phyloP scores from a whole-genome alignment of 441 rosid species.

The Croton setiger region DNA sequence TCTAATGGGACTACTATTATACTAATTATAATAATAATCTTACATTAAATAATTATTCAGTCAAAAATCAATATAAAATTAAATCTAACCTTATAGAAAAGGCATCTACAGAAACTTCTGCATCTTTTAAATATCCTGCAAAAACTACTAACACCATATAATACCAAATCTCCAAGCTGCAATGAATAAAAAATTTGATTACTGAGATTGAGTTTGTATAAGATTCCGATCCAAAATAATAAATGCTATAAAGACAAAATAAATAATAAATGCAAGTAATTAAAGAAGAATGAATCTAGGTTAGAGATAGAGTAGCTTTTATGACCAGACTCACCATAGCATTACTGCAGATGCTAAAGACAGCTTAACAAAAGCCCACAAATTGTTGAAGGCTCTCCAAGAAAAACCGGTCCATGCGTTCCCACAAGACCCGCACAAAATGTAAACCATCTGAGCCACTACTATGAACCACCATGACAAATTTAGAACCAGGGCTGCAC shows the following conservation, averaged over 20 bases:
- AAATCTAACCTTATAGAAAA: slow-evolving; percentile 65
- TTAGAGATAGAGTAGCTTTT: neutral
- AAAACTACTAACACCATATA: slow-evolving; percentile 66
- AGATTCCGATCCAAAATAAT: too few relatives aligned
- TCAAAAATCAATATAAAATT: neutral
- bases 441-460: slow-evolving; percentile 32
- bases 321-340: slow-evolving; percentile 82
- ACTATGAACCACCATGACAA: slow-evolving; percentile 57
- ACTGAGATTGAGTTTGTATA: too few relatives aligned
- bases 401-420: slow-evolving; percentile 71
- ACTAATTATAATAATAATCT: too few relatives aligned
- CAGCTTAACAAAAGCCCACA: slow-evolving; percentile 59
- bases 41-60: too few relatives aligned
- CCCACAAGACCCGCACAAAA: slow-evolving; percentile 47
- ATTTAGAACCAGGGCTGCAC: slow-evolving; percentile 63
- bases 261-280: too few relatives aligned
- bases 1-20: too few relatives aligned
- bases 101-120: slow-evolving; percentile 70
- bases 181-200: neutral
- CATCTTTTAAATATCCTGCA: slow-evolving; percentile 77
- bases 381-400: slow-evolving; percentile 53
- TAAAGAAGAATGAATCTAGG: too few relatives aligned
- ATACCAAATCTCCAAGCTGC: slow-evolving; percentile 85
- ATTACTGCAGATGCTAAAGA: slow-evolving; percentile 71
- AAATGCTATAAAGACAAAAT: neutral